Conservation (phyloP, 305 asterid species). For the Fraxinus sp. region DNA sequence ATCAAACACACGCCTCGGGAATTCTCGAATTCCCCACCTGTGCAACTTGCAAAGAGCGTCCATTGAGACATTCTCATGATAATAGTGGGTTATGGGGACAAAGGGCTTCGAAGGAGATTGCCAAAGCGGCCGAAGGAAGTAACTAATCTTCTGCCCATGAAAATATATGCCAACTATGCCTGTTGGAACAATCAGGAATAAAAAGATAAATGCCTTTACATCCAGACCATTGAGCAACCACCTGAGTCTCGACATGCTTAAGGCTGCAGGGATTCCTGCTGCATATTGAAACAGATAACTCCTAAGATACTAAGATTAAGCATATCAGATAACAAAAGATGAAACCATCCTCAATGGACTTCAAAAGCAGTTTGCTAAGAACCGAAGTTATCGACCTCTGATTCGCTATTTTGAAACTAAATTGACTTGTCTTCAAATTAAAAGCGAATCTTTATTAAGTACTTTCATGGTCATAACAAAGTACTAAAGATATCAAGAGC, state of each 20-base stretch:
- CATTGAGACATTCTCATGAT: conserved; percentile 48
- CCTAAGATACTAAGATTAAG: conserved; percentile 12
- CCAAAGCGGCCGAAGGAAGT: conserved; percentile 63
- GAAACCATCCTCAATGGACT: neutral
- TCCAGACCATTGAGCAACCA: conserved; percentile 44
- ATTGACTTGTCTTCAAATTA: neutral
- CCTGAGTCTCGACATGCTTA: conserved; percentile 48
- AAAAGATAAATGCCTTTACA: conserved; percentile 37
- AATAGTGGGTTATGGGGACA: conserved; percentile 46
- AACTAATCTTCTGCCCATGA: conserved; percentile 61
- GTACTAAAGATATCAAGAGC: neutral
- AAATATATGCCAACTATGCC: conserved; percentile 35
- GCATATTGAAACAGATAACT: conserved; percentile 23
- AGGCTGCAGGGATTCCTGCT: conserved; percentile 9
- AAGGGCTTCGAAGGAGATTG: conserved; percentile 66
- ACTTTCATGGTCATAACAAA: neutral
- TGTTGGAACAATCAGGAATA: conserved; percentile 42
- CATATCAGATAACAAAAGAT: neutral
- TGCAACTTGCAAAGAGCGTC: conserved; percentile 51
- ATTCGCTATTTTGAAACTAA: neutral
- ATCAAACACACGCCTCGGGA: conserved; percentile 57
- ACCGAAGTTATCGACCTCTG: neutral
- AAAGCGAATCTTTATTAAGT: neutral
- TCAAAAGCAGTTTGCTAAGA: neutral
- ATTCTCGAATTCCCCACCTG: conserved; percentile 59